Base-by-base conservation (phyloP, 2,329 filamentous ascomycete genomes). In the Hypoxylon sp. region DNA sequence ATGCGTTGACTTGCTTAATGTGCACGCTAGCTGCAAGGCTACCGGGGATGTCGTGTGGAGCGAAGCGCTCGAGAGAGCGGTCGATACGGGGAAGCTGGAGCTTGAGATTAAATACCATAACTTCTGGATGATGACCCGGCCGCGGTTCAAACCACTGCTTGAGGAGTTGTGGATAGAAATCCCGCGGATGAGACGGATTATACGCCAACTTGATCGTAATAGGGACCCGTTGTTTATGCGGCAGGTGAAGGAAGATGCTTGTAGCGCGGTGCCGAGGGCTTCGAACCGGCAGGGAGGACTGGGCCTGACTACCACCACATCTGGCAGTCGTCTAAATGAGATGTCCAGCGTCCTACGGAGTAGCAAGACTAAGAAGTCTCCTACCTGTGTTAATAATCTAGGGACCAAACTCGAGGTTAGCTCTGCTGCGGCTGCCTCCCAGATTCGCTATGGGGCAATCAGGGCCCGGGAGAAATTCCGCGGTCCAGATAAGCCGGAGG, bases 271-370 rank as follows among this genome's bases (percentile, higher is more conserved):
- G 8, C 14, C 46, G 11, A 53, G 11, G 11, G 8, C 5, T 1
- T 17, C 59, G 10, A 35, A 5, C 19, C 29, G 29, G 6, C 29
- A 47, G 10, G 26, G 26, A 17, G 33, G 26, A 3, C 31, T 37
- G 14, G 24, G 3, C 19, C 46, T 5, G 9, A 39, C 14, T n/a
- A 39, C 14, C 13, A n/a, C 24, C 13, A 8, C 10, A 8, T 17
- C n/a, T 26, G 47, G 31, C 13, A 19, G 1, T 1, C 39, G 9
- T 6, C 42, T 8, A 35, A 42, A 50, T 19, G 44, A 54, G 39
- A 70, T 70, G 64, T 59, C 64, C 4, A 64, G 64, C 9, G 48
- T 26, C 8, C 35, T 61, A 4, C 29, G 37, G 10, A 26, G 3
- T 10, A 19, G n/a, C 5, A 26, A 11, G 14, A 4, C 11, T 0